Percentiles rank a stretch among this genome's conserved stretches.
These are phyloP conservation scores for Neocucurbitaria cava DNA, from an alignment of 2,329 filamentous ascomycete species.

Conservation along the genomic window DNA sequence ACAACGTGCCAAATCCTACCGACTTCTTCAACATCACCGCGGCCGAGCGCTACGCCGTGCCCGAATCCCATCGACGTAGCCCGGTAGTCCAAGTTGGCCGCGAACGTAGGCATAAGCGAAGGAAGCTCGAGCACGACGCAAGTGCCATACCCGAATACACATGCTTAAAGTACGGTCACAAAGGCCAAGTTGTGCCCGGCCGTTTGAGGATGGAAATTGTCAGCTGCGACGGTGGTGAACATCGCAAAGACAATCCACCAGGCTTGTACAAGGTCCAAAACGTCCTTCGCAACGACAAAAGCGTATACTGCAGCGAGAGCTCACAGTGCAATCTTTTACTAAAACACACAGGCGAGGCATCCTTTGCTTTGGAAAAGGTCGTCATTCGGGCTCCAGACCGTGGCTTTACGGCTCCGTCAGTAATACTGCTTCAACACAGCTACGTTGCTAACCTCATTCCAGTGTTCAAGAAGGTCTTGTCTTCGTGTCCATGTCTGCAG, in stretches of 20 bases:
- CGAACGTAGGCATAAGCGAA: constrained; percentile 39
- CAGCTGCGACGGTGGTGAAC: constrained; percentile 83
- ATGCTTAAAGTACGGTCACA: constrained; percentile 79
- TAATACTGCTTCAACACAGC: constrained; percentile 32
- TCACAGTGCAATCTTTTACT: constrained; percentile 87
- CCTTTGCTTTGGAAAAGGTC: constrained; percentile 84
- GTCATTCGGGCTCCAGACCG: constrained; percentile 83
- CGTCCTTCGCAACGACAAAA: constrained; percentile 79
- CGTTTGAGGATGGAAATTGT: constrained; percentile 84
- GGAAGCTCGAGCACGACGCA: constrained; percentile 51
- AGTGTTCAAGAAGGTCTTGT: constrained; percentile 92
- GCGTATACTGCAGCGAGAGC: constrained; percentile 90
- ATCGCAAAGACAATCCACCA: constrained; percentile 64
- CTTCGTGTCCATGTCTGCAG: constrained; percentile 84
- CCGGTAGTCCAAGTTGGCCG: constrained; percentile 28
- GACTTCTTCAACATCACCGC: constrained; percentile 21
- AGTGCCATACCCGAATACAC: constrained; percentile 29
- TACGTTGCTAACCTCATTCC: constrained; percentile 41
- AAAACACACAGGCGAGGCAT: constrained; percentile 77
- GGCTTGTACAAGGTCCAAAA: constrained; percentile 66
- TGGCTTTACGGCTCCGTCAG: constrained; percentile 87
- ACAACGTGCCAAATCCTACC: constrained; percentile 25
- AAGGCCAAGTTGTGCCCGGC: constrained; percentile 85
- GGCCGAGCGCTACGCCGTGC: no score
- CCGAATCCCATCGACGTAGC: constrained; percentile 30